Evolutionary conservation across 1,284 basidiomycete species (phyloP), one percentile per base, ranked within the genome.

Genomic region (Garcileccinum viscosum): DNA sequence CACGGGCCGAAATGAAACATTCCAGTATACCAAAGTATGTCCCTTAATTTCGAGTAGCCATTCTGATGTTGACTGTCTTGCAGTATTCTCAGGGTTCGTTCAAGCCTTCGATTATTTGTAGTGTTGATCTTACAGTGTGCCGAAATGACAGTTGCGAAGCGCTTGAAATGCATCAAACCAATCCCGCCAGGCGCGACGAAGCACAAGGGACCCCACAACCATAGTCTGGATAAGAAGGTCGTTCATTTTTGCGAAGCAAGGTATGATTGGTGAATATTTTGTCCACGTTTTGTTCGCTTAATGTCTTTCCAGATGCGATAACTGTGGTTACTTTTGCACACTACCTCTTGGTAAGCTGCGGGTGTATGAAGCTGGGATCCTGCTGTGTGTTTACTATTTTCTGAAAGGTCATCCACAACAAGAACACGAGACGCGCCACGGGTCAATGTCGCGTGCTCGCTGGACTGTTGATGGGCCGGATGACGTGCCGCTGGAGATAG

Each of bases 351-450:
- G 89, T 90, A 67, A 56, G 75, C 62, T 68, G 9, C n/a, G 11
- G 3, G 8, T 4, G 5, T 11, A 2, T 1, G 22, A 22, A 62
- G 3, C 11, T 2, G 5, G 9, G 3, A 40, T 19, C 27, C 11
- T n/a, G 11, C 15, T 0, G 1, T 4, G 1, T 47, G 35, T 33
- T 71, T 14, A 65, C n/a, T 14, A 12, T 24, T 22, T n/a, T 5
- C 11, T 67, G 30, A 67, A 64, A 91, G 90, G 87, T 0, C 90
- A 91, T 71, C 64, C 85, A 0, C 89, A 91, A 70, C 82, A 84
- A 69, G 85, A 88, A 56, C 89, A 91, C 65, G 88, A 90, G 42
- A 91, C 89, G 0, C 82, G 83, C 37, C 89, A 91, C 71, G 90
- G 89, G 4, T 89, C 88, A 2, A 90, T 90, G 90, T 86, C 87